A percentile compares a stretch with the other conserved stretches of the same genome.
Conservation (phyloP, 2,329 filamentous ascomycete species). For the Diaporthe ampelina region DNA sequence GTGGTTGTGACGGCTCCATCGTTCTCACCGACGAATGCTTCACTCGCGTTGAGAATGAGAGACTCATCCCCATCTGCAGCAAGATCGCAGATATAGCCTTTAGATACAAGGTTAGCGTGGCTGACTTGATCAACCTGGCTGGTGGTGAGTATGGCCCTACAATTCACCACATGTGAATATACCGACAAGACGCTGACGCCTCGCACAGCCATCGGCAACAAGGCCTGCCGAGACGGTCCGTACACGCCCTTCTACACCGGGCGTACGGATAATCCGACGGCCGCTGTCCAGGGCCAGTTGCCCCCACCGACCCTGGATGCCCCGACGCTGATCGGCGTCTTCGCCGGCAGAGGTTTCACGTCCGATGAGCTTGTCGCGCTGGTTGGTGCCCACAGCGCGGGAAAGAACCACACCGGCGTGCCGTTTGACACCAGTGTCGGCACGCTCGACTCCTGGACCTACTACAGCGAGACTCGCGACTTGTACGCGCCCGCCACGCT, state of each 20-base stretch:
- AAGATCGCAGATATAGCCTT: slow-evolving; percentile 17
- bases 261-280: slow-evolving; percentile 45
- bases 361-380: slow-evolving; percentile 47
- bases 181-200: not conserved
- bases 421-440: slow-evolving; percentile 46
- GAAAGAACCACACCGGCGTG: slow-evolving; percentile 44
- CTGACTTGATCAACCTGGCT: slow-evolving; percentile 41
- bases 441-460: slow-evolving; percentile 44
- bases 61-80: slow-evolving; percentile 32
- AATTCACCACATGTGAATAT: not conserved
- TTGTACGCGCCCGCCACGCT: slow-evolving; percentile 45
- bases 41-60: slow-evolving; percentile 22
- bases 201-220: slow-evolving; percentile 46
- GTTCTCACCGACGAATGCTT: slow-evolving; percentile 37
- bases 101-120: slow-evolving; percentile 27
- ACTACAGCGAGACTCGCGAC: slow-evolving; percentile 48
- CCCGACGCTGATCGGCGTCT: slow-evolving; percentile 41
- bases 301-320: slow-evolving; percentile 43
- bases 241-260: slow-evolving; percentile 47
- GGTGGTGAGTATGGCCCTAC: slow-evolving; percentile 14
- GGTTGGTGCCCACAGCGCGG: slow-evolving; percentile 47
- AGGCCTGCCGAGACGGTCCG: slow-evolving; percentile 45
- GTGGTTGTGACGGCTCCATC: slow-evolving; percentile 41
- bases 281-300: slow-evolving; percentile 44
- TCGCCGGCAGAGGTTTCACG: slow-evolving; percentile 46